A percentile compares a stretch with the other conserved stretches of the same genome.
Conservation (phyloP, 768 basidiomycete species). For the Pulveroboletus sp. region DNA sequence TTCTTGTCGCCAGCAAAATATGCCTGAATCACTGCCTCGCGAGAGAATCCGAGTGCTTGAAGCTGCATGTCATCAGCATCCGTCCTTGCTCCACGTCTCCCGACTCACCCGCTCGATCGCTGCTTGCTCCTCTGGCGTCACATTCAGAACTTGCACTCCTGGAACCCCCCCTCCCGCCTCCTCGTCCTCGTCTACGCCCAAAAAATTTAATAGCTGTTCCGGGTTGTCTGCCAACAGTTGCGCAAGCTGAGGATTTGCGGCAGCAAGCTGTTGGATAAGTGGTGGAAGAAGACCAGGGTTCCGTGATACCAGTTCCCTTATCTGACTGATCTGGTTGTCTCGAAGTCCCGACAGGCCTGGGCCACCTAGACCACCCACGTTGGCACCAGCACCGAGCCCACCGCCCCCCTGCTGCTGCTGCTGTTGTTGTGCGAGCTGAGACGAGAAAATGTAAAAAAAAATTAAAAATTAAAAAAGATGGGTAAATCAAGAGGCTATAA, state of each 20-base stretch:
- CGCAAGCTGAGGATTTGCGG: constrained; percentile 70
- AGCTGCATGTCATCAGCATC: constrained; percentile 44
- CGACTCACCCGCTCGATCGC: constrained; percentile 82
- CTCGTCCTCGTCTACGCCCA: constrained; percentile 46
- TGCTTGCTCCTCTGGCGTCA: constrained; percentile 83
- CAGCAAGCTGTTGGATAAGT: constrained; percentile 76
- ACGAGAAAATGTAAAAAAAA: background rate
- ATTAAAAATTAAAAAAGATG: too few relatives aligned
- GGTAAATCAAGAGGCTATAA: background rate
- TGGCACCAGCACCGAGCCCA: constrained; percentile 25
- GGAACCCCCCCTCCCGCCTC: constrained; percentile 36
- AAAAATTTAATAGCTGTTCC: constrained; percentile 56
- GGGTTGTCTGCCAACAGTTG: constrained; percentile 69
- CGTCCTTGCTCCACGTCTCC: background rate
- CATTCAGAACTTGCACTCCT: constrained; percentile 47
- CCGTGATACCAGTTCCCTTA: constrained; percentile 65
- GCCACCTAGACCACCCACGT: constrained; percentile 15
- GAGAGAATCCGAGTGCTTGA: constrained; percentile 81
- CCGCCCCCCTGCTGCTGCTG: constrained; percentile 36
- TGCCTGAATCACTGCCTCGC: constrained; percentile 79
- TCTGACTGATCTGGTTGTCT: constrained; percentile 62
- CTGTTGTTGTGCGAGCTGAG: constrained; percentile 69
- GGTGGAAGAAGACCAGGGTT: constrained; percentile 80
- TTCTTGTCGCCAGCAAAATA: constrained; percentile 96
- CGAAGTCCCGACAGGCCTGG: constrained; percentile 52